A percentile compares a stretch with the other conserved stretches of the same genome.
These are phyloP conservation scores for Elaeis guineensis DNA, from an alignment of 176 grass and related monocot species.

Conservation along the genomic window DNA sequence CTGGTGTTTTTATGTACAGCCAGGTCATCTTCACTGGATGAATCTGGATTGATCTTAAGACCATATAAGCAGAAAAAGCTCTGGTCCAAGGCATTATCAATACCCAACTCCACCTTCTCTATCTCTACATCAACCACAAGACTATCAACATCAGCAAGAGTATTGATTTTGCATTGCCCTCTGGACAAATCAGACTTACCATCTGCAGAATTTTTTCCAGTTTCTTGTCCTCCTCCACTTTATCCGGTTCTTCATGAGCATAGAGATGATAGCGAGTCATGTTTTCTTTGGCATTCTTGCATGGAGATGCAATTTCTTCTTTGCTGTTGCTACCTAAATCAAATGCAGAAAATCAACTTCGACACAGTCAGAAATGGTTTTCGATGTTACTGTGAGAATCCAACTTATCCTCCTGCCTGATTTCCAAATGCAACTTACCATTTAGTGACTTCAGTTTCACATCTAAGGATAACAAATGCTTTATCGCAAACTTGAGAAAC, in stretches of 20 bases:
- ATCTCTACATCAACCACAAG: slow-evolving; percentile 49
- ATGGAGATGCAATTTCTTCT: slow-evolving; percentile 38
- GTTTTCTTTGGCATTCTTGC: slow-evolving; percentile 21
- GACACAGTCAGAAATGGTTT: not conserved
- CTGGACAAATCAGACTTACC: not conserved
- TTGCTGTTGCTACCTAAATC: slow-evolving; percentile 59
- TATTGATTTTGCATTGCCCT: not conserved
- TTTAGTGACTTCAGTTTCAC: slow-evolving; percentile 86
- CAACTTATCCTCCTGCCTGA: not conserved
- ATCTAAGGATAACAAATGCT: slow-evolving; percentile 88
- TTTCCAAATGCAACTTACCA: slow-evolving; percentile 34
- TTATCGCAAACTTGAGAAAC: slow-evolving; percentile 93
- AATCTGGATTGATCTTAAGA: slow-evolving; percentile 91
- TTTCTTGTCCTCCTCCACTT: slow-evolving; percentile 50
- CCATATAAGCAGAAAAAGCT: slow-evolving; percentile 97
- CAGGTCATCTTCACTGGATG: slow-evolving; percentile 90
- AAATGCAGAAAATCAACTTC: not conserved
- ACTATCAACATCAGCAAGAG: slow-evolving; percentile 4
- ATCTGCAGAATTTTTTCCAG: slow-evolving; percentile 30
- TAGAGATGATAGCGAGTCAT: slow-evolving; percentile 4
- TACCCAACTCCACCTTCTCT: slow-evolving; percentile 72
- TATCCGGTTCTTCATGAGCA: slow-evolving; percentile 36
- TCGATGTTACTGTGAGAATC: not conserved
- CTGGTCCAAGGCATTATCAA: slow-evolving; percentile 94
- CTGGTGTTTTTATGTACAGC: slow-evolving; percentile 88